phyloP scores from a whole-genome alignment of 345 rosid species.

The Laguncularia racemosa region DNA sequence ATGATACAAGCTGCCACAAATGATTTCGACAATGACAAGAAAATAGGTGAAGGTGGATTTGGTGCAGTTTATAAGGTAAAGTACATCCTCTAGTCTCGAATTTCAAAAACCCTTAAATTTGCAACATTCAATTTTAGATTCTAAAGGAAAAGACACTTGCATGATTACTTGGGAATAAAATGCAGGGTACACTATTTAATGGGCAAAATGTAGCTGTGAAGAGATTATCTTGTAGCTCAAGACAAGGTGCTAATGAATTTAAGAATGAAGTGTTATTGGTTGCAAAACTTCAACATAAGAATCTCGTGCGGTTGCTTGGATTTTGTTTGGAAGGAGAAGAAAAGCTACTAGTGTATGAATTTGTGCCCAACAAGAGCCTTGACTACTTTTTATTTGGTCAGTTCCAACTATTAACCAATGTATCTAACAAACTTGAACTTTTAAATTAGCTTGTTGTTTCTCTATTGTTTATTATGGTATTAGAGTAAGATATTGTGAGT shows the following conservation, averaged over 20 bases:
- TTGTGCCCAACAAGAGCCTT: conserved; percentile 39
- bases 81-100: too few species aligned
- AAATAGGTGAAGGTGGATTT: conserved; percentile 68
- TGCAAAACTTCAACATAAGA: conserved; percentile 43
- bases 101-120: too few species aligned
- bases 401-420: background rate
- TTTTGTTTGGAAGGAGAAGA: conserved; percentile 40
- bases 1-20: conserved; percentile 37
- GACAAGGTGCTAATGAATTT: conserved; percentile 32
- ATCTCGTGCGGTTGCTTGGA: conserved; percentile 33
- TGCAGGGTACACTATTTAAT: conserved; percentile 29
- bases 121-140: too few species aligned
- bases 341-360: conserved; percentile 47
- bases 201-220: conserved; percentile 40
- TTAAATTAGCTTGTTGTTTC: too few species aligned
- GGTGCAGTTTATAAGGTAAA: conserved; percentile 60
- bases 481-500: too few species aligned
- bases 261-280: conserved; percentile 38
- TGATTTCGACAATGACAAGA: conserved; percentile 38
- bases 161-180: background rate
- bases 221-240: conserved; percentile 29
- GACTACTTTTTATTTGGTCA: conserved; percentile 28
- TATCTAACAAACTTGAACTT: too few species aligned
- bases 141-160: too few species aligned
- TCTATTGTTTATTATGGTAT: too few species aligned